Conservation (phyloP, 2,329 filamentous ascomycete species). For the Cladorrhinum sp. region DNA sequence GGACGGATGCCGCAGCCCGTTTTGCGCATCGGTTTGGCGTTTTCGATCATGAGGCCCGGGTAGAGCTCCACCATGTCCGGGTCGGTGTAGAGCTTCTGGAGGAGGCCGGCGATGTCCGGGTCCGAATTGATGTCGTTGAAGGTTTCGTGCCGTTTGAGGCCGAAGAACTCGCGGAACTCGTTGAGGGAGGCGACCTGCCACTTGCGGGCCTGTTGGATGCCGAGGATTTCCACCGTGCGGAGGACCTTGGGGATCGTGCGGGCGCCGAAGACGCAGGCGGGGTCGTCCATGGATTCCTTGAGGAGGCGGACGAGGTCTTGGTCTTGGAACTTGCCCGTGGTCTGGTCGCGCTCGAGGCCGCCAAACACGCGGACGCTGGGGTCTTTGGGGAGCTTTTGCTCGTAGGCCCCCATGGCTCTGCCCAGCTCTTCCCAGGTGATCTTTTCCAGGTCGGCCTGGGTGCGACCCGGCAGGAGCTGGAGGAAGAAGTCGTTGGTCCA, state of each 20-base stretch:
- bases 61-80: slow-evolving; percentile 68
- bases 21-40: slow-evolving; percentile 48
- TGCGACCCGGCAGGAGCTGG: slow-evolving; percentile 39
- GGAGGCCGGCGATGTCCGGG: slow-evolving; percentile 50
- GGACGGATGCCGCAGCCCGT: slow-evolving; percentile 52
- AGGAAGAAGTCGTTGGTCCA: slow-evolving; percentile 58
- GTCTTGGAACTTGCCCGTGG: slow-evolving; percentile 53
- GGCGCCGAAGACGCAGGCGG: slow-evolving; percentile 57
- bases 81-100: slow-evolving; percentile 59
- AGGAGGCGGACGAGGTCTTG: slow-evolving; percentile 56
- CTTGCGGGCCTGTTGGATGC: slow-evolving; percentile 58
- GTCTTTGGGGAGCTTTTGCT: slow-evolving; percentile 40
- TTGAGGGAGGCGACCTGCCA: slow-evolving; percentile 62
- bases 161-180: slow-evolving; percentile 62
- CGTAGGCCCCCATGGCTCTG: slow-evolving; percentile 37
- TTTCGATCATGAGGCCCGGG: slow-evolving; percentile 63
- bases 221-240: slow-evolving; percentile 58
- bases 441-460: slow-evolving; percentile 32
- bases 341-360: slow-evolving; percentile 41
- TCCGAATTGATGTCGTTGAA: slow-evolving; percentile 60
- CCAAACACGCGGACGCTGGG: slow-evolving; percentile 48
- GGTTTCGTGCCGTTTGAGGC: slow-evolving; percentile 51
- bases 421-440: slow-evolving; percentile 39
- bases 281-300: slow-evolving; percentile 58
- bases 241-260: slow-evolving; percentile 57